Conservation (phyloP, 176 grass and related monocot species). For the Carex kokanica region DNA sequence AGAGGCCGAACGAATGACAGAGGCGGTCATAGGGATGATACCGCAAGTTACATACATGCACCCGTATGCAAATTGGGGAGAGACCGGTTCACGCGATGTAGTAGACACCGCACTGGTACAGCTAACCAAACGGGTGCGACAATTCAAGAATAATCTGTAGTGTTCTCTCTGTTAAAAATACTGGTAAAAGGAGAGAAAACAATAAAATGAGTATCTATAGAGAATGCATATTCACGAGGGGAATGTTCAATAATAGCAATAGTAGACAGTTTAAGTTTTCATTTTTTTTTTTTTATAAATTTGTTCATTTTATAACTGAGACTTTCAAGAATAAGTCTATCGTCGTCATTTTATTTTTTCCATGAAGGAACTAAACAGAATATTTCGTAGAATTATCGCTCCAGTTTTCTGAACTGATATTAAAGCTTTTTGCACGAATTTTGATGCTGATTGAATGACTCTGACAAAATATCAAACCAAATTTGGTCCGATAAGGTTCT, state of each 20-base stretch:
- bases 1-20: constrained; percentile 28
- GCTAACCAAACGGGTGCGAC: constrained; percentile 26
- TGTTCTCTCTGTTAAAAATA: not conserved
- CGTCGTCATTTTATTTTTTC: not conserved
- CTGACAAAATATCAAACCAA: no score
- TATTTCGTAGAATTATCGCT: not conserved
- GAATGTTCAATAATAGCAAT: not conserved
- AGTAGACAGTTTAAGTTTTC: not conserved
- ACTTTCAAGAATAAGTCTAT: not conserved
- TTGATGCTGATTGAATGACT: no score
- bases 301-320: not conserved
- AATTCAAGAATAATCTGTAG: not conserved
- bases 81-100: constrained; percentile 23
- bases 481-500: no score
- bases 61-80: constrained; percentile 20
- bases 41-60: constrained; percentile 31
- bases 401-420: not conserved
- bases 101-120: constrained; percentile 32
- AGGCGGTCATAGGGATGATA: constrained; percentile 32
- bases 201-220: not conserved
- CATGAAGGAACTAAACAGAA: not conserved
- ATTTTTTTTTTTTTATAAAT: not conserved
- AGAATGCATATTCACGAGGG: not conserved
- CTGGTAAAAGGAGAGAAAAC: not conserved
- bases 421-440: no score